Conservation (phyloP, 2,329 filamentous ascomycete genomes). For the Microsporum canis region DNA sequence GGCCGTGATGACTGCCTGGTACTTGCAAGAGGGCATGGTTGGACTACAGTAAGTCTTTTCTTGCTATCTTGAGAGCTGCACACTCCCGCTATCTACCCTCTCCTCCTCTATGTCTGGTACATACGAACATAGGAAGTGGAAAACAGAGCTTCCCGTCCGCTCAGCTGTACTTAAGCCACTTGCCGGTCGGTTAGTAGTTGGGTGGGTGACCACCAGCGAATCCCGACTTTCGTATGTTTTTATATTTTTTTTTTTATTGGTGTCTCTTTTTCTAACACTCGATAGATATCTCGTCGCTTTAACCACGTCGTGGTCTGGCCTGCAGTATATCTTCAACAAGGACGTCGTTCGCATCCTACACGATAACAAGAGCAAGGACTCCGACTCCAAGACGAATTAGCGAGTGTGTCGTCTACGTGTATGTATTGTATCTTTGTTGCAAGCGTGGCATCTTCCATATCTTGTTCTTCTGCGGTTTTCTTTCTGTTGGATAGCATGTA, state of each 20-base stretch:
- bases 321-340: constrained; percentile 84
- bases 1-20: constrained; percentile 43
- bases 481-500: neutral
- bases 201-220: neutral
- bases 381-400: neutral
- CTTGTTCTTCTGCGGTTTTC: neutral
- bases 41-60: constrained; percentile 33
- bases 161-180: neutral
- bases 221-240: constrained; percentile 1
- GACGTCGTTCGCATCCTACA: constrained; percentile 77
- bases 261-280: constrained; percentile 1
- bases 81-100: neutral
- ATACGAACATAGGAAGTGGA: neutral
- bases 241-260: neutral
- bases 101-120: neutral
- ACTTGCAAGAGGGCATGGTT: constrained; percentile 51
- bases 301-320: constrained; percentile 87
- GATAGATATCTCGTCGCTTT: constrained; percentile 67
- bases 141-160: neutral
- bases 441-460: neutral
- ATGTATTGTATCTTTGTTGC: neutral
- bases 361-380: neutral
- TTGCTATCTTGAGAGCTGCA: neutral
- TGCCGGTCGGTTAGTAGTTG: neutral
- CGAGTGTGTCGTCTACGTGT: neutral